These are phyloP conservation scores for Tuctoria greenei DNA, from an alignment of 176 grass and related monocot genomes.

Conservation along the genomic window DNA sequence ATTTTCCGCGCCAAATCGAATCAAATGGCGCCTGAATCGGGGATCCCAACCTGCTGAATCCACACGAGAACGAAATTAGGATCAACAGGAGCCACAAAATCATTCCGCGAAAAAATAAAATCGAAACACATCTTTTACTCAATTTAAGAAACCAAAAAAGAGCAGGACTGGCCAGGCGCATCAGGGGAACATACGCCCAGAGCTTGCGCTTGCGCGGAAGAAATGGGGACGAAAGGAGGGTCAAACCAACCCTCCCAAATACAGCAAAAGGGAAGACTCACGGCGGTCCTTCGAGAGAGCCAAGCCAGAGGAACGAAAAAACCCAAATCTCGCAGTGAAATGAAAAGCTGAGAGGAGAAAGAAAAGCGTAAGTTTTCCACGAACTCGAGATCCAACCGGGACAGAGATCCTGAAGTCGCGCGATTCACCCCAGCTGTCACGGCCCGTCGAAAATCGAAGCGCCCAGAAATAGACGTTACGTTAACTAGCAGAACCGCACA, in stretches of 20 bases:
- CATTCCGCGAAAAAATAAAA: background rate
- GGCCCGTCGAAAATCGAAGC: background rate
- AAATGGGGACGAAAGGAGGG: constrained; percentile 1
- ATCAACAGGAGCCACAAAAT: background rate
- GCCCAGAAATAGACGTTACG: constrained; percentile 16
- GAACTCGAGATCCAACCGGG: constrained; percentile 31
- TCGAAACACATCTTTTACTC: background rate
- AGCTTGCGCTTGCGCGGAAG: constrained; percentile 16
- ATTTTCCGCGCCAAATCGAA: constrained; percentile 6
- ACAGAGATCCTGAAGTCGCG: constrained; percentile 21
- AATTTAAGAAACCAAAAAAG: constrained; percentile 24
- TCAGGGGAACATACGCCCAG: background rate
- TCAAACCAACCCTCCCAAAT: constrained; percentile 20
- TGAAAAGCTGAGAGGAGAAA: background rate
- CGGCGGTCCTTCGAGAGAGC: background rate
- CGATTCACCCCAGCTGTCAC: background rate
- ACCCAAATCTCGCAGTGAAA: constrained; percentile 20
- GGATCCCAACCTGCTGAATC: constrained; percentile 34
- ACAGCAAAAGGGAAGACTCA: constrained; percentile 2
- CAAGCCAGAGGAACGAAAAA: background rate
- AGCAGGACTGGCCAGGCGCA: constrained; percentile 14
- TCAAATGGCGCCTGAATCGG: background rate
- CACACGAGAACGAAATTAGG: background rate
- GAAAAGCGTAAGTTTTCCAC: background rate
- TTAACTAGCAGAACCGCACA: background rate